Conservation (phyloP, 2,329 filamentous ascomycete species). For the Hymenoscyphus salicellus region DNA sequence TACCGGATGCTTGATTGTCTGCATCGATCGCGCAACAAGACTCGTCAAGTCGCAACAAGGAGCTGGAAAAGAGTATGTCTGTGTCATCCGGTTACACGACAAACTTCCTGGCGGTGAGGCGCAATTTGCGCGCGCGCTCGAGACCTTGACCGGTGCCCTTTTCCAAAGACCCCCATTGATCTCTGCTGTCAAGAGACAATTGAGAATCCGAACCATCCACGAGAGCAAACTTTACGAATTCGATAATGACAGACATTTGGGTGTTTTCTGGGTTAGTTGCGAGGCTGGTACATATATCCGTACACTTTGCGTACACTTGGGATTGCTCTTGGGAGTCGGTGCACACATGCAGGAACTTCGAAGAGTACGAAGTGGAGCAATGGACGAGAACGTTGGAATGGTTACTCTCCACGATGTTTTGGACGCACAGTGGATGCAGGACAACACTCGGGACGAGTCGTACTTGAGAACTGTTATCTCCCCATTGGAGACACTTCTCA, state of each 20-base stretch:
- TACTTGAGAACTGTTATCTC: constrained; percentile 89
- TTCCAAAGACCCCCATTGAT: constrained; percentile 97
- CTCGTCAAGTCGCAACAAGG: constrained; percentile 99
- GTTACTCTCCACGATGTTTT: constrained; percentile 94
- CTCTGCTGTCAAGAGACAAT: constrained; percentile 96
- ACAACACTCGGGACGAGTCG: constrained; percentile 92
- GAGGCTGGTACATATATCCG: constrained; percentile 98
- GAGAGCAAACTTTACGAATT: constrained; percentile 97
- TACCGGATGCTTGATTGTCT: constrained; percentile 91
- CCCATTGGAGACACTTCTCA: constrained; percentile 87
- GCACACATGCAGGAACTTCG: constrained; percentile 98
- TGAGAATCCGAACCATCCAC: constrained; percentile 96
- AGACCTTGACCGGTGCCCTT: constrained; percentile 92
- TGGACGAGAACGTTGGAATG: constrained; percentile 85
- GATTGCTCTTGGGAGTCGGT: constrained; percentile 72
- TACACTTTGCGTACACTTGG: constrained; percentile 93
- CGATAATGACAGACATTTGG: constrained; percentile 95
- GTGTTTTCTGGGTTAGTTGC: constrained; percentile 99
- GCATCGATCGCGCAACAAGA: constrained; percentile 92
- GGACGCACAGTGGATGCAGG: constrained; percentile 92
- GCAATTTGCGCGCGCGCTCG: constrained; percentile 87
- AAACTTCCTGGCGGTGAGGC: constrained; percentile 90
- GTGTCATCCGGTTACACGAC: constrained; percentile 91
- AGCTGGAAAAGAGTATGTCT: constrained; percentile 98
- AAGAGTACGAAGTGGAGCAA: constrained; percentile 88